Conservation (phyloP, 805 yeast species). For the Maudiozyma turicensis region DNA sequence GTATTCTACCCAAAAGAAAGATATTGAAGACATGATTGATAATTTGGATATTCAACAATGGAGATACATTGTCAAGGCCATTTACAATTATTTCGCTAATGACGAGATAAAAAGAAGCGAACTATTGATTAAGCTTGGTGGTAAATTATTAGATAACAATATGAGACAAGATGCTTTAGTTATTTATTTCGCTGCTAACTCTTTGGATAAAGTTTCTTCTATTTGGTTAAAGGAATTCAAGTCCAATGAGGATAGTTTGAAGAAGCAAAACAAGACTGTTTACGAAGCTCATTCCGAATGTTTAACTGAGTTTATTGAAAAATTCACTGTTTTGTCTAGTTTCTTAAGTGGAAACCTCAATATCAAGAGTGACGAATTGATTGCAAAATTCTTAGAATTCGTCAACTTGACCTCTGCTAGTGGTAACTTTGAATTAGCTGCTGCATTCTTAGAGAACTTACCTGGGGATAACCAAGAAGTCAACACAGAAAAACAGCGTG, state of each 20-base stretch:
- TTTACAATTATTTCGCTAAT: slow-evolving; percentile 42
- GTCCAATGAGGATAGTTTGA: slow-evolving; percentile 34
- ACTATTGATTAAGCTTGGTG: slow-evolving; percentile 63
- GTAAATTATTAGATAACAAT: slow-evolving; percentile 48
- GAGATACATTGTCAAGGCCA: slow-evolving; percentile 69
- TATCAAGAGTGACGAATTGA: slow-evolving; percentile 27
- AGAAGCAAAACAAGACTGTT: slow-evolving; percentile 40
- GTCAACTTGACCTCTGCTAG: slow-evolving; percentile 67
- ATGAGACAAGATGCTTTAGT: slow-evolving; percentile 66
- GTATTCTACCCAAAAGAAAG: slow-evolving; percentile 47
- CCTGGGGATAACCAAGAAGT: slow-evolving; percentile 69
- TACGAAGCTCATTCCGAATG: slow-evolving; percentile 81
- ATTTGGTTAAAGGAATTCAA: slow-evolving; percentile 79
- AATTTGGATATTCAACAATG: slow-evolving; percentile 73
- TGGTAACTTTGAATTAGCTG: slow-evolving; percentile 80
- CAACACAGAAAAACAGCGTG: slow-evolving; percentile 68
- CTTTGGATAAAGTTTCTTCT: slow-evolving; percentile 65
- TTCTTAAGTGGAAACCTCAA: slow-evolving; percentile 15
- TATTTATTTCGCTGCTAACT: slow-evolving; percentile 71
- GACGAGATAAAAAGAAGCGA: slow-evolving; percentile 41
- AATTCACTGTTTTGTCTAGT: slow-evolving; percentile 52
- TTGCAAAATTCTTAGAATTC: slow-evolving; percentile 64
- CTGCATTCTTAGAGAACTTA: slow-evolving; percentile 53
- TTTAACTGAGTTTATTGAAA: slow-evolving; percentile 72
- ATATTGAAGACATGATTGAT: slow-evolving; percentile 59